phyloP scores from a whole-genome alignment of 1,284 basidiomycete genomes.

The Sanguinoderma infundibulare region DNA sequence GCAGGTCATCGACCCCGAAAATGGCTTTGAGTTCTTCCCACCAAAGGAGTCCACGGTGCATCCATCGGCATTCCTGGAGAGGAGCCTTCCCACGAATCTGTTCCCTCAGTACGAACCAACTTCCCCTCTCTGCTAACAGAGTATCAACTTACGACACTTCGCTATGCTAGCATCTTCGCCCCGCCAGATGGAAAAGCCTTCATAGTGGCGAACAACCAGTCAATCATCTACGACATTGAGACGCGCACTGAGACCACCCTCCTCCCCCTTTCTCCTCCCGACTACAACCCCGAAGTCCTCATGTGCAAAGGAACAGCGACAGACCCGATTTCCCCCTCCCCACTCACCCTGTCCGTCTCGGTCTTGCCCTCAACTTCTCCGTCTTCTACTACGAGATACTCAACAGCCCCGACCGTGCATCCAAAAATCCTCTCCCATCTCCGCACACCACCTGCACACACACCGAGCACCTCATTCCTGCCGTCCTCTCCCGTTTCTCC shows the following conservation, averaged over 20 bases:
- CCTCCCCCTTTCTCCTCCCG: constrained; percentile 49
- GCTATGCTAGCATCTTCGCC: constrained; percentile 21
- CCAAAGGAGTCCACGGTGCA: constrained; percentile 52
- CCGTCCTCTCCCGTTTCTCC: no score
- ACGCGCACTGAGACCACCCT: constrained; percentile 45
- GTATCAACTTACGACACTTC: background rate
- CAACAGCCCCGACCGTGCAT: no score
- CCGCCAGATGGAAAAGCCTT: constrained; percentile 45
- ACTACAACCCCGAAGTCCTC: constrained; percentile 52
- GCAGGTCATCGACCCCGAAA: constrained; percentile 78
- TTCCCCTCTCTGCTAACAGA: background rate
- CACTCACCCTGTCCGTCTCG: no score
- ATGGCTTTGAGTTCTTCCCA: constrained; percentile 75
- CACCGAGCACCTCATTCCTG: no score
- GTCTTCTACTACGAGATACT: no score
- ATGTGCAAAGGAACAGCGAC: constrained; percentile 50
- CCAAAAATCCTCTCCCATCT: no score
- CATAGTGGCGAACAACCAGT: constrained; percentile 50
- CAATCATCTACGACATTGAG: constrained; percentile 34
- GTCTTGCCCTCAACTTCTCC: no score
- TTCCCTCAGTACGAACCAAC: constrained; percentile 49
- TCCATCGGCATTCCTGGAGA: constrained; percentile 53
- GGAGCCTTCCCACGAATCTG: constrained; percentile 64
- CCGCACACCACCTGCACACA: no score
- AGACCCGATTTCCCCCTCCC: constrained; percentile 34